Conservation (phyloP, 441 rosid species). For the Gossypium trilobum region DNA sequence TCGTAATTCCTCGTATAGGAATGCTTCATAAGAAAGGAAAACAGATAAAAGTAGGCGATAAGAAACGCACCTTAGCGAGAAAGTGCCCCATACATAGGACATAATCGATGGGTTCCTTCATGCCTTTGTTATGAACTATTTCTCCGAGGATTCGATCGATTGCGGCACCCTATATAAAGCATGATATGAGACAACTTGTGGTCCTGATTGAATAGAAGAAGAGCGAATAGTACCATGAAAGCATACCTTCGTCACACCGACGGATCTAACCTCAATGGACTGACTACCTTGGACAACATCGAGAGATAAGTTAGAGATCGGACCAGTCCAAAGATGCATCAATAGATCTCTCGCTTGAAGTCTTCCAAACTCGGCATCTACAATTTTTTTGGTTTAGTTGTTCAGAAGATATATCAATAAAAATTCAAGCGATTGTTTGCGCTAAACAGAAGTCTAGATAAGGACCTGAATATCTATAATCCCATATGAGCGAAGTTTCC, state of each 20-base stretch:
- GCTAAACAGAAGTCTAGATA: background rate
- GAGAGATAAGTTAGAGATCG: constrained; percentile 68
- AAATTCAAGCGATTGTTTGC: background rate
- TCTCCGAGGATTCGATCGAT: constrained; percentile 70
- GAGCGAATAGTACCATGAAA: background rate
- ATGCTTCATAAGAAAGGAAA: too few species aligned
- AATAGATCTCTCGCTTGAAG: constrained; percentile 71
- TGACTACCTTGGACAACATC: constrained; percentile 73
- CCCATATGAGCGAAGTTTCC: constrained; percentile 24
- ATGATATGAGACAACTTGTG: background rate
- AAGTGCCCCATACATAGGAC: constrained; percentile 71
- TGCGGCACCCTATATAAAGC: constrained; percentile 57
- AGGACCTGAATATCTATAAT: constrained; percentile 65
- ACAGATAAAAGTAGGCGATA: too few species aligned
- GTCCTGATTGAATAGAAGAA: background rate
- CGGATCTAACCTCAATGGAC: constrained; percentile 73
- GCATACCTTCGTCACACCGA: constrained; percentile 64
- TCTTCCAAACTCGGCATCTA: constrained; percentile 36
- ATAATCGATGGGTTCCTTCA: constrained; percentile 60
- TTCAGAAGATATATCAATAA: background rate
- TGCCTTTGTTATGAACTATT: constrained; percentile 51
- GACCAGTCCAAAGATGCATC: constrained; percentile 86
- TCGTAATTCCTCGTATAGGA: background rate
- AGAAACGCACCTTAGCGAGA: constrained; percentile 38
- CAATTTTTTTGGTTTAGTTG: background rate